phyloP scores from a whole-genome alignment of 352 stramenopile species.

The Phytophthora hibernalis region DNA sequence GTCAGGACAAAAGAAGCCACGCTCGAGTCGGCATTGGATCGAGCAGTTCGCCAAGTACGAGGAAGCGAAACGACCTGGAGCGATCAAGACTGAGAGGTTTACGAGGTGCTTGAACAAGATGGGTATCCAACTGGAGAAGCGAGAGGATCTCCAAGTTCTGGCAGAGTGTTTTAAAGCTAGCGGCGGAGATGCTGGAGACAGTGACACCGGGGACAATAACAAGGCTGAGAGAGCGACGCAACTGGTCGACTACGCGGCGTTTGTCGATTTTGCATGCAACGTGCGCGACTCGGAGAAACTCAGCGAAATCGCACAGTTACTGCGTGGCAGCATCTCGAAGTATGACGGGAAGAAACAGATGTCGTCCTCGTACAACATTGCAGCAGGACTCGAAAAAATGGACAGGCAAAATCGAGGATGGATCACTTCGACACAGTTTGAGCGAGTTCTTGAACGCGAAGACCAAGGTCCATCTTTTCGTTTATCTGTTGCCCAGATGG shows the following conservation, averaged over 20 bases:
- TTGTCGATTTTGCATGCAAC: constrained; percentile 77
- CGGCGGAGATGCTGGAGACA: constrained; percentile 3
- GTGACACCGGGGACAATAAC: constrained; percentile 19
- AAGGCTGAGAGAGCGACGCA: constrained; percentile 18
- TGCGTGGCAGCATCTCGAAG: constrained; percentile 52
- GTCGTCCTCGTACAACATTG: constrained; percentile 55
- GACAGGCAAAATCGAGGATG: constrained; percentile 66
- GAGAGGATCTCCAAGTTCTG: constrained; percentile 44
- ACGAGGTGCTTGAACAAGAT: constrained; percentile 66
- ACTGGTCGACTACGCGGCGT: constrained; percentile 59
- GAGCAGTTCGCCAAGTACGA: constrained; percentile 67
- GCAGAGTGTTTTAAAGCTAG: constrained; percentile 47
- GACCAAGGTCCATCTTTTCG: constrained; percentile 47
- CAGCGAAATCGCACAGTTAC: constrained; percentile 52
- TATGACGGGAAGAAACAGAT: constrained; percentile 65
- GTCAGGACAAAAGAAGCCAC: constrained; percentile 51
- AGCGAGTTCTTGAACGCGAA: constrained; percentile 30
- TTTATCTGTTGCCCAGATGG: constrained; percentile 44
- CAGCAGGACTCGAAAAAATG: constrained; percentile 49
- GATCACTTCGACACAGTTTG: constrained; percentile 57
- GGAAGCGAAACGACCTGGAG: constrained; percentile 32
- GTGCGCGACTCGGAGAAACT: constrained; percentile 70
- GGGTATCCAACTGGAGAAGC: constrained; percentile 54
- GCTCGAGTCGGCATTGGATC: constrained; percentile 47
- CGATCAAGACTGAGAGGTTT: constrained; percentile 53